phyloP scores from a whole-genome alignment of 805 yeast genomes.

The Blastobotrys terrestris region DNA sequence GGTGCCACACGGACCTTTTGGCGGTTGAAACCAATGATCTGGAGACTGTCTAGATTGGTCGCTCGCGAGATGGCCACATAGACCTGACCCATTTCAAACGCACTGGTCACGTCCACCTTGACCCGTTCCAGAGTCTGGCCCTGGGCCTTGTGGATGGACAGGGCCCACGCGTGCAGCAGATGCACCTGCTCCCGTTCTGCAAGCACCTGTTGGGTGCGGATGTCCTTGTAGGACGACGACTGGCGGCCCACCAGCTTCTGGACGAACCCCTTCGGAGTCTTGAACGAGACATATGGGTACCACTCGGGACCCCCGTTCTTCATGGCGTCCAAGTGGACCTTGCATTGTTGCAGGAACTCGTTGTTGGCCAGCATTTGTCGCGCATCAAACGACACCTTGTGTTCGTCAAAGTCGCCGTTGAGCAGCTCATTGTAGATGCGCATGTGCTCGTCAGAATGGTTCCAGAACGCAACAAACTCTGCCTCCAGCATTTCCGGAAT shows the following conservation, averaged over 20 bases:
- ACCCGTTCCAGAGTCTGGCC: conserved; percentile 81
- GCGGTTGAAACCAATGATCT: conserved; percentile 67
- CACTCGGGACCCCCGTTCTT: not conserved
- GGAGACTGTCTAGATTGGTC: conserved; percentile 69
- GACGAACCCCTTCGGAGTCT: not conserved
- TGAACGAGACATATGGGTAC: not conserved
- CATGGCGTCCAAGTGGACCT: not conserved
- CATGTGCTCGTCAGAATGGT: conserved; percentile 7
- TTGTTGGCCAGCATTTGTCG: not conserved
- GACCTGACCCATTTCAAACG: conserved; percentile 91
- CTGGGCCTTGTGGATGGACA: conserved; percentile 93
- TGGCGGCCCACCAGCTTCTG: not conserved
- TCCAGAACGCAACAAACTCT: not conserved
- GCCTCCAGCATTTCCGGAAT: conserved; percentile 20
- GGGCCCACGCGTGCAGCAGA: conserved; percentile 84
- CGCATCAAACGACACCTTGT: not conserved
- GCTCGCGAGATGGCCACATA: conserved; percentile 96
- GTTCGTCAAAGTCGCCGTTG: not conserved
- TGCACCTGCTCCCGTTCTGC: conserved; percentile 78
- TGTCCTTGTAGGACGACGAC: not conserved
- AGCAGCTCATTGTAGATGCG: conserved; percentile 17
- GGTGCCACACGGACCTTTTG: conserved; percentile 62
- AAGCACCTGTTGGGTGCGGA: not conserved
- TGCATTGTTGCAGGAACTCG: not conserved
- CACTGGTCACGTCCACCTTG: conserved; percentile 64